Conservation (phyloP, 2,329 filamentous ascomycete genomes). For the Pyrenophora seminiperda region DNA sequence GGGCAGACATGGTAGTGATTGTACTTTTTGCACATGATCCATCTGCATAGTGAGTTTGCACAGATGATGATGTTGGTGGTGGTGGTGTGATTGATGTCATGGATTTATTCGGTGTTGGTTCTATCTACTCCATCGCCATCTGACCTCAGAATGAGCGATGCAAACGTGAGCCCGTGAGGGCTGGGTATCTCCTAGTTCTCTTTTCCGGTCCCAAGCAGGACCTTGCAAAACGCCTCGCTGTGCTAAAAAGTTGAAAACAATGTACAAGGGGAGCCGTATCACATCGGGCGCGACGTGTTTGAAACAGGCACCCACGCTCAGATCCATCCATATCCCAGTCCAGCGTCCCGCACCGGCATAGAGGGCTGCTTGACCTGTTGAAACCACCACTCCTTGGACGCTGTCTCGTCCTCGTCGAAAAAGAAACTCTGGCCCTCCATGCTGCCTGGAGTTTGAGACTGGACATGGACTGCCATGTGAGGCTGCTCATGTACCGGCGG, state of each 20-base stretch:
- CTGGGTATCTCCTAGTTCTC: constrained; percentile 36
- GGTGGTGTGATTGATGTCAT: neutral
- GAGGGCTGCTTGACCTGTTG: constrained; percentile 45
- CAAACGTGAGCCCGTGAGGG: constrained; percentile 29
- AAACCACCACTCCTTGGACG: constrained; percentile 50
- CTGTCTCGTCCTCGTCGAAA: constrained; percentile 47
- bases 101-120: constrained; percentile 6
- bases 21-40: too few species aligned
- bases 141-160: constrained; percentile 33
- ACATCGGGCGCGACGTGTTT: constrained; percentile 15
- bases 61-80: neutral
- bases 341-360: constrained; percentile 47
- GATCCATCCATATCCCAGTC: constrained; percentile 47
- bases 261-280: constrained; percentile 8
- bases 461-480: constrained; percentile 35
- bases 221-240: constrained; percentile 39
- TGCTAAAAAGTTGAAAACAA: constrained; percentile 27
- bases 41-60: neutral
- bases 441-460: constrained; percentile 36
- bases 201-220: constrained; percentile 17
- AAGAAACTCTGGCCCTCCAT: constrained; percentile 51
- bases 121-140: constrained; percentile 21
- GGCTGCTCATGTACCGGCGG: constrained; percentile 24
- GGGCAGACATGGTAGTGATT: too few species aligned
- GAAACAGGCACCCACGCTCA: constrained; percentile 23